Evolutionary conservation across 805 yeast genomes (phyloP), one percentile per base, ranked within the genome.

Genomic region (Metschnikowia lochheadii): DNA sequence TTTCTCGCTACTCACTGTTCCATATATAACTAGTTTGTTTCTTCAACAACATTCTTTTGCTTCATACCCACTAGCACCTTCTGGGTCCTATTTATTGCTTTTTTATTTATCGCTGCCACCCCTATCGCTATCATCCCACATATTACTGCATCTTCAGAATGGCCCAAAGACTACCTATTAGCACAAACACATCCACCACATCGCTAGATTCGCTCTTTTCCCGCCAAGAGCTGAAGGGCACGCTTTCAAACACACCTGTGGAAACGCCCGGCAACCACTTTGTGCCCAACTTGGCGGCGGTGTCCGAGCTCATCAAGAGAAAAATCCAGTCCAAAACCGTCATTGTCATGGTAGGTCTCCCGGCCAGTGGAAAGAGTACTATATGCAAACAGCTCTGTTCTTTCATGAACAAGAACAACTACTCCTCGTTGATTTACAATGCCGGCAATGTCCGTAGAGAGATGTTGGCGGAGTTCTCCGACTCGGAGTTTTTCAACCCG

Each of bases 361-460:
- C 77, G 0, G 77, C 76, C 1, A 62, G 67, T 3, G 77, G 77
- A 2, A 73, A 73, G 56, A 65, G 72, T 47, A 71, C 77, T 21
- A 54, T 71, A 6, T 64, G 72, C 50, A 61, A 62, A 40, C 75
- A 70, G 56, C 54, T 73, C 29, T 57, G 61, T 17, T 53, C 56
- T n/a, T 60, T 37, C 40, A 46, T 58, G 34, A 48, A 44, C 21
- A 20, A 47, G 15, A 48, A 42, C 46, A 52, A 51, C 39, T 55
- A 49, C 50, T 49, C 48, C 26, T 42, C 52, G 14, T 47, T 49
- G 32, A 53, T 55, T 13, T 79, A 72, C 58, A 79, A 79, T 55
- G 82, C 83, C 26, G 84, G 84, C 21, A 75, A 79, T 53, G 70
- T 78, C 18, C 65, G 84, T 49, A 66, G 83, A 49, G 63, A 63